Conservation (phyloP, 495 filamentous ascomycete species). For the Penicillium coprophilum region DNA sequence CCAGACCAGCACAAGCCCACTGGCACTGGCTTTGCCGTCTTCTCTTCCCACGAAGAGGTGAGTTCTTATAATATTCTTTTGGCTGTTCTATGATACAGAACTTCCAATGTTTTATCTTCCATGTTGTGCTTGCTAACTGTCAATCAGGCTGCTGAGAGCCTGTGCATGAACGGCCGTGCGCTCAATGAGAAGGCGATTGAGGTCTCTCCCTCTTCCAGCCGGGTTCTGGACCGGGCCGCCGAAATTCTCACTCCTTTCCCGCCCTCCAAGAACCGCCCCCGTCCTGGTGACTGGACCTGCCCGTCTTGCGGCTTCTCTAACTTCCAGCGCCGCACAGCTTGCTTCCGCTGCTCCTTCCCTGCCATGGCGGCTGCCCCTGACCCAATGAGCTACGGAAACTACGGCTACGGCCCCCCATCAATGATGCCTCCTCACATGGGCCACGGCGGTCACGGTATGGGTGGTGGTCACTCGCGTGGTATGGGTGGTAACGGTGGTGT, state of each 20-base stretch:
- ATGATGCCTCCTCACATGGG: slow-evolving; percentile 86
- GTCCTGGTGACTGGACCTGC: slow-evolving; percentile 98
- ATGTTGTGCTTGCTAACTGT: slow-evolving; percentile 23
- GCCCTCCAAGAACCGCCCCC: slow-evolving; percentile 95
- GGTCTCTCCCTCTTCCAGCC: slow-evolving; percentile 92
- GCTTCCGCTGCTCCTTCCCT: slow-evolving; percentile 98
- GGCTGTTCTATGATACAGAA: neutral
- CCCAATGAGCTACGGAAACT: slow-evolving; percentile 68
- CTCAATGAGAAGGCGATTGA: slow-evolving; percentile 99
- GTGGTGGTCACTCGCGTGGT: slow-evolving; percentile 66
- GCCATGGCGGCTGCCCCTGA: slow-evolving; percentile 79
- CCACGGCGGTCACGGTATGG: slow-evolving; percentile 70
- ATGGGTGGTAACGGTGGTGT: slow-evolving; percentile 80
- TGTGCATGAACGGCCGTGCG: slow-evolving; percentile 98
- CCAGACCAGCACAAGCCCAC: slow-evolving; percentile 99
- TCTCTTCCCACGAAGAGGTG: slow-evolving; percentile 99
- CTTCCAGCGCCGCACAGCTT: slow-evolving; percentile 96
- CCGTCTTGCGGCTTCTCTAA: slow-evolving; percentile 80
- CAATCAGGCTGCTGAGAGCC: slow-evolving; percentile 81
- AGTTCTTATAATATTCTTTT: slow-evolving; percentile 32
- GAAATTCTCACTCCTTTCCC: slow-evolving; percentile 96
- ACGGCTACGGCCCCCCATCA: slow-evolving; percentile 71
- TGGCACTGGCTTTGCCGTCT: slow-evolving; percentile 94
- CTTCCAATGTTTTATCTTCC: neutral
- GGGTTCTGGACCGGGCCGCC: slow-evolving; percentile 90